Percentiles rank a stretch among this genome's conserved stretches.
phyloP scores from a whole-genome alignment of 345 rosid genomes.

The Euphorbia pulcherrima region DNA sequence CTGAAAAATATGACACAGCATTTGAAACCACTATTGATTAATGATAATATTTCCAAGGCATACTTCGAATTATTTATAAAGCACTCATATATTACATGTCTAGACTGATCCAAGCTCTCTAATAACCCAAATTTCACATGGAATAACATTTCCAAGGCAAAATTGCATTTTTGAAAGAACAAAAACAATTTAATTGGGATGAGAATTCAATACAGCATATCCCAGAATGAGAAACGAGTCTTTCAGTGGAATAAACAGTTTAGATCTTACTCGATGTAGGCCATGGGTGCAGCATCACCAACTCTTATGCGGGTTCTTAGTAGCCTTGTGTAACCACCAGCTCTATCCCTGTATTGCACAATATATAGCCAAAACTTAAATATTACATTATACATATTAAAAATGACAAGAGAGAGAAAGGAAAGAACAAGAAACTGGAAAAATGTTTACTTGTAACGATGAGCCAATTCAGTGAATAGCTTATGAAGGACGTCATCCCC shows the following conservation, averaged over 20 bases:
- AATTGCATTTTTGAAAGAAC: background rate
- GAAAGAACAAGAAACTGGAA: background rate
- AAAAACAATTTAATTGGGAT: background rate
- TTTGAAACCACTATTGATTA: background rate
- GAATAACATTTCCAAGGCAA: background rate
- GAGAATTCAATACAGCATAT: background rate
- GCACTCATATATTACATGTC: background rate
- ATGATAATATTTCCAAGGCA: background rate
- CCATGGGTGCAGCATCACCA: constrained; percentile 97
- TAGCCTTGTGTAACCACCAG: constrained; percentile 90
- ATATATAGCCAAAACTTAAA: constrained; percentile 12
- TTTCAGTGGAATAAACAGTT: background rate
- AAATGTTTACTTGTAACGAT: constrained; percentile 67
- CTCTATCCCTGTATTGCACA: constrained; percentile 60
- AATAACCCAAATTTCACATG: background rate
- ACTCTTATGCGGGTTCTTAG: constrained; percentile 83
- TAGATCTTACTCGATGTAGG: constrained; percentile 75
- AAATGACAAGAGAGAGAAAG: background rate
- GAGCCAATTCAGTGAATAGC: constrained; percentile 79
- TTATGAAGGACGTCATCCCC: constrained; percentile 93
- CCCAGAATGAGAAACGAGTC: background rate
- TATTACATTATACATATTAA: background rate
- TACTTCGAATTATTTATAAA: background rate
- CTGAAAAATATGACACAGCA: background rate
- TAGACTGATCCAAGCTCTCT: background rate